These are phyloP conservation scores for Entonaema liquescens DNA, from an alignment of 495 filamentous ascomycete species.

Conservation along the genomic window DNA sequence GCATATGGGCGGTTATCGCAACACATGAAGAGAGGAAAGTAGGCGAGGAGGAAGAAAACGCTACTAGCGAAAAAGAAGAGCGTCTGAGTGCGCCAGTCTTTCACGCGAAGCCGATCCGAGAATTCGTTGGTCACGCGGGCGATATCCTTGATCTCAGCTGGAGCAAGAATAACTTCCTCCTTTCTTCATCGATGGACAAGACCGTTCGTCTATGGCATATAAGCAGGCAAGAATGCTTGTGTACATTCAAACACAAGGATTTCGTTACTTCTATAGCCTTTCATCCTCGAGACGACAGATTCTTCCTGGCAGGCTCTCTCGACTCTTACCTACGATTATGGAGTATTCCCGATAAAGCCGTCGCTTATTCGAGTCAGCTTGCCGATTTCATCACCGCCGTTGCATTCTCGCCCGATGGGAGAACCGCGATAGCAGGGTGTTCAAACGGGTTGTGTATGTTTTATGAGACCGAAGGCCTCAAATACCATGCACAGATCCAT, in stretches of 20 bases:
- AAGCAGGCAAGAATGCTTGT: slow-evolving; percentile 84
- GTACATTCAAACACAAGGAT: slow-evolving; percentile 95
- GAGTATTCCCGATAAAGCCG: slow-evolving; percentile 96
- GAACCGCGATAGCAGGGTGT: slow-evolving; percentile 87
- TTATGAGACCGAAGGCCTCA: slow-evolving; percentile 94
- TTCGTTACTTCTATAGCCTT: slow-evolving; percentile 96
- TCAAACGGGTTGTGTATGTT: slow-evolving; percentile 87
- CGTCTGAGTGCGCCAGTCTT: slow-evolving; percentile 93
- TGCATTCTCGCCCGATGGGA: slow-evolving; percentile 91
- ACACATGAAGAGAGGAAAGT: slow-evolving; percentile 78
- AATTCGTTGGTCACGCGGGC: slow-evolving; percentile 85
- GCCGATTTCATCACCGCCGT: slow-evolving; percentile 94
- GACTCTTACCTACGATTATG: slow-evolving; percentile 93
- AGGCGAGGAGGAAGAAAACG: slow-evolving; percentile 76
- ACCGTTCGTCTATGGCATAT: slow-evolving; percentile 96
- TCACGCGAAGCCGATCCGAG: slow-evolving; percentile 73
- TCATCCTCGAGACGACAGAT: slow-evolving; percentile 93
- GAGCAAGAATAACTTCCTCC: slow-evolving; percentile 99
- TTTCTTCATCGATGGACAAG: slow-evolving; percentile 98
- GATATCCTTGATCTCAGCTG: slow-evolving; percentile 93
- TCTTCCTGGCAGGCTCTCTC: slow-evolving; percentile 93
- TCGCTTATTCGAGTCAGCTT: slow-evolving; percentile 84
- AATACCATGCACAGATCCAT: slow-evolving; percentile 82
- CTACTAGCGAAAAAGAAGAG: slow-evolving; percentile 58
- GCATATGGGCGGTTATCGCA: slow-evolving; percentile 90